Conservation (phyloP, 2,329 filamentous ascomycete species). For the Pyrenophora graminea region DNA sequence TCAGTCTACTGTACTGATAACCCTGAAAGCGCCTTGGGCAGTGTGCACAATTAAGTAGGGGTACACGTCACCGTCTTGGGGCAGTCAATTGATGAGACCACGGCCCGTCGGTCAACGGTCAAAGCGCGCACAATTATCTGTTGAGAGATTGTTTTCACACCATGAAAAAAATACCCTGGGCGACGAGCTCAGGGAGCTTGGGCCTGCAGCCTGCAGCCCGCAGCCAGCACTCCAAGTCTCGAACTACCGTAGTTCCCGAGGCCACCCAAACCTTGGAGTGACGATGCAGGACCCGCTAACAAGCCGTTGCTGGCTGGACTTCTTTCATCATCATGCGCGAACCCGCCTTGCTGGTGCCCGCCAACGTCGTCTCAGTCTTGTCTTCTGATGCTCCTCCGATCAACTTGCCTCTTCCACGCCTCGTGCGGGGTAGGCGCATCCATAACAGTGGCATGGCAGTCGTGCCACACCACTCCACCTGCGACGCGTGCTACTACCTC, state of each 20-base stretch:
- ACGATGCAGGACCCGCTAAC: constrained; percentile 9
- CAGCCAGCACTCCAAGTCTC: not conserved
- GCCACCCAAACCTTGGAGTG: not conserved
- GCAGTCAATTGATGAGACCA: not conserved
- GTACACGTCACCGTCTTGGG: not conserved
- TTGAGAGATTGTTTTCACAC: constrained; percentile 23
- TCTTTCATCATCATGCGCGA: constrained; percentile 8
- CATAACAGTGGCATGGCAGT: too few relatives aligned
- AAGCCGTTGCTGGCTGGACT: constrained; percentile 5
- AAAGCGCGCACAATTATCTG: constrained; percentile 13
- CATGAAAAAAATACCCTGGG: constrained; percentile 6
- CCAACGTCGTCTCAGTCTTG: too few relatives aligned
- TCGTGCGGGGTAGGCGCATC: too few relatives aligned
- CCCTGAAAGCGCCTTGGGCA: not conserved
- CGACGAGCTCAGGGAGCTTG: constrained; percentile 17
- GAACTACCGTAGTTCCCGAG: constrained; percentile 2
- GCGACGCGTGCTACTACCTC: too few relatives aligned
- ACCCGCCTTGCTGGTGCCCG: not conserved
- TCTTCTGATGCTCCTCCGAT: too few relatives aligned
- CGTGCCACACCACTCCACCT: too few relatives aligned
- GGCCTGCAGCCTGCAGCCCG: constrained; percentile 5
- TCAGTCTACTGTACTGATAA: not conserved
- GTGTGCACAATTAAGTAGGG: not conserved
- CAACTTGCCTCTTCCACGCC: too few relatives aligned
- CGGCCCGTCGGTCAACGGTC: not conserved